Percentiles rank a stretch among this genome's conserved stretches.
These are phyloP conservation scores for Yarrowia deformans DNA, from an alignment of 805 yeast genomes.

Conservation along the genomic window DNA sequence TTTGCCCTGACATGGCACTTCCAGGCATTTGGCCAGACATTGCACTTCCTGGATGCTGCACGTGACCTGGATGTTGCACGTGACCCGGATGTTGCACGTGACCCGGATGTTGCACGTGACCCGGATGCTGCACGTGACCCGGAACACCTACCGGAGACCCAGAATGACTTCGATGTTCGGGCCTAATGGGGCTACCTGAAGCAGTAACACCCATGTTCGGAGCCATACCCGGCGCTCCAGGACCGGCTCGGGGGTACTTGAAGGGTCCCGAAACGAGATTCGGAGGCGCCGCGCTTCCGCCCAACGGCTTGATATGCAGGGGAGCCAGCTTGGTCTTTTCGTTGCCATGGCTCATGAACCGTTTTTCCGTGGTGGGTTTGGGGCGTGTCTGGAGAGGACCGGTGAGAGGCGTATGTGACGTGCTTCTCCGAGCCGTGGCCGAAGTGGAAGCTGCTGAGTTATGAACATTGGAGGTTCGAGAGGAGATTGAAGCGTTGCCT, in stretches of 20 bases:
- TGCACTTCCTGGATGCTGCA: neutral
- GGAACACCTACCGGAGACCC: conserved; percentile 1
- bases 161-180: conserved; percentile 5
- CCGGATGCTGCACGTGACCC: neutral
- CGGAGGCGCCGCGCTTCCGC: neutral
- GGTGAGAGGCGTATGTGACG: conserved; percentile 4
- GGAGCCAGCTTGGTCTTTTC: conserved; percentile 26
- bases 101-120: neutral
- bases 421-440: neutral
- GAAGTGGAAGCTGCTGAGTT: neutral
- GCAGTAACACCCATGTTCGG: neutral
- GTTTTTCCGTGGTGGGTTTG: conserved; percentile 16
- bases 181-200: neutral
- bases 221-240: neutral
- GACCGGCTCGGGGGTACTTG: conserved; percentile 11
- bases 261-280: conserved; percentile 6
- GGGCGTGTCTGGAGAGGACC: conserved; percentile 10
- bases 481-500: neutral
- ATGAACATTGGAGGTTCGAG: neutral
- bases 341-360: conserved; percentile 36
- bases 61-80: neutral
- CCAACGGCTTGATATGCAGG: conserved; percentile 28
- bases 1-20: conserved; percentile 1
- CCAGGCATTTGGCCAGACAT: neutral
- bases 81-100: neutral